These are phyloP conservation scores for Dothideomycetes sp. DNA, from an alignment of 2,329 filamentous ascomycete species.

Conservation along the genomic window DNA sequence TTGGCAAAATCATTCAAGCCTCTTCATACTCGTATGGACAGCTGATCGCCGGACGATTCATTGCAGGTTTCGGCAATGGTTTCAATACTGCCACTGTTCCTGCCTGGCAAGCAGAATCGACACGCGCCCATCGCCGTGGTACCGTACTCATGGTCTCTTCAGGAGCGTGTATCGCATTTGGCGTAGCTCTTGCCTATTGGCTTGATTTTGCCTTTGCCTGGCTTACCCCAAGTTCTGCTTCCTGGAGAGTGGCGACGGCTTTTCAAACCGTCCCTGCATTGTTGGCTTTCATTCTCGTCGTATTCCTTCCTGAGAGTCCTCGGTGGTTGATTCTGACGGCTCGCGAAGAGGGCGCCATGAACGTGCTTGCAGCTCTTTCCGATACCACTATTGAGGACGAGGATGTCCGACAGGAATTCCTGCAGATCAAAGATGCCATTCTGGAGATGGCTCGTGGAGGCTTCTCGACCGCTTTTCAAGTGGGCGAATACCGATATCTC, in stretches of 20 bases:
- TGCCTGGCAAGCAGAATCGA: conserved; percentile 40
- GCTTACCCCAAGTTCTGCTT: conserved; percentile 22
- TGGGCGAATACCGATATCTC: conserved; percentile 35
- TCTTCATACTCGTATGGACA: conserved; percentile 38
- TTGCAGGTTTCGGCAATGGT: conserved; percentile 38
- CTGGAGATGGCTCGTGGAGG: conserved; percentile 26
- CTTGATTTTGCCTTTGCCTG: conserved; percentile 25
- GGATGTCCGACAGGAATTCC: conserved; percentile 19
- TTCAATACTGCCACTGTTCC: conserved; percentile 36
- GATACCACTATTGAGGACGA: conserved; percentile 29
- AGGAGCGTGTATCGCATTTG: conserved; percentile 37
- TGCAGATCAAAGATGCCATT: conserved; percentile 30
- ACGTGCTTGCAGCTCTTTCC: conserved; percentile 26
- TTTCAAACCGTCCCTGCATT: conserved; percentile 24
- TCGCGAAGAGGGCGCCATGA: conserved; percentile 26
- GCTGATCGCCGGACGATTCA: conserved; percentile 41
- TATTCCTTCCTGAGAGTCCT: conserved; percentile 25
- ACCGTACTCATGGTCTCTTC: conserved; percentile 41
- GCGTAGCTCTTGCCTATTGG: conserved; percentile 36
- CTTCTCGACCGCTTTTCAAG: conserved; percentile 25
- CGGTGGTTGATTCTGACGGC: conserved; percentile 28
- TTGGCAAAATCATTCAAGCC: conserved; percentile 52
- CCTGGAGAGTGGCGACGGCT: conserved; percentile 26
- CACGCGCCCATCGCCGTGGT: conserved; percentile 37
- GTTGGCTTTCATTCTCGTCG: conserved; percentile 17